These are phyloP conservation scores for Epicoccum sorghinum DNA, from an alignment of 2,329 filamentous ascomycete genomes.

Conservation along the genomic window DNA sequence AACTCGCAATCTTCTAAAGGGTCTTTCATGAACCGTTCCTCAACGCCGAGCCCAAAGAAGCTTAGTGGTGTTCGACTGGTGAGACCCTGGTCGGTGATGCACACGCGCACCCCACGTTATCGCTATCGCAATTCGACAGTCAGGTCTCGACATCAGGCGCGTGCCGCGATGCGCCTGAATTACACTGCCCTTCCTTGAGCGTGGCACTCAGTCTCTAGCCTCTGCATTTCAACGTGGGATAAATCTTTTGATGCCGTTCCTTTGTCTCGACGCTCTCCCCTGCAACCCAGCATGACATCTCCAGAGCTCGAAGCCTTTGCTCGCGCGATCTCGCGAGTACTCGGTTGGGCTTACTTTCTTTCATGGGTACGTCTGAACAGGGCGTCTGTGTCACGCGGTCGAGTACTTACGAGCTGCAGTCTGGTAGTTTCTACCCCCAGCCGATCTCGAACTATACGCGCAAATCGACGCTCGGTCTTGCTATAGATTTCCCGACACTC, in stretches of 20 bases:
- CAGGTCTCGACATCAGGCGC: slow-evolving; percentile 28
- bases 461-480: slow-evolving; percentile 79
- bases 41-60: neutral
- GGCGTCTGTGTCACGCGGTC: neutral
- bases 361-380: slow-evolving; percentile 29
- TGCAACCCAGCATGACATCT: slow-evolving; percentile 23
- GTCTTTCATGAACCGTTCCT: neutral
- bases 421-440: slow-evolving; percentile 79
- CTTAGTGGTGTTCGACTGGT: slow-evolving; percentile 5
- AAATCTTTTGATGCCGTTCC: slow-evolving; percentile 11
- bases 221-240: slow-evolving; percentile 4
- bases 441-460: slow-evolving; percentile 78
- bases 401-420: slow-evolving; percentile 8
- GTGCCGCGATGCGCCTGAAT: slow-evolving; percentile 16
- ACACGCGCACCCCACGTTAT: slow-evolving; percentile 6
- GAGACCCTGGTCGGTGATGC: slow-evolving; percentile 4
- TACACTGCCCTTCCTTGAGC: slow-evolving; percentile 13
- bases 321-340: slow-evolving; percentile 39
- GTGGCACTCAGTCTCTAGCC: neutral
- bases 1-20: no score
- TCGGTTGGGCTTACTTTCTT: slow-evolving; percentile 48
- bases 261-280: slow-evolving; percentile 4
- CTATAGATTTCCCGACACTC: slow-evolving; percentile 84
- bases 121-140: slow-evolving; percentile 18
- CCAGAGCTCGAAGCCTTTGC: slow-evolving; percentile 38